Conservation (phyloP, 2,329 filamentous ascomycete species). For the Xylariaceae sp. region DNA sequence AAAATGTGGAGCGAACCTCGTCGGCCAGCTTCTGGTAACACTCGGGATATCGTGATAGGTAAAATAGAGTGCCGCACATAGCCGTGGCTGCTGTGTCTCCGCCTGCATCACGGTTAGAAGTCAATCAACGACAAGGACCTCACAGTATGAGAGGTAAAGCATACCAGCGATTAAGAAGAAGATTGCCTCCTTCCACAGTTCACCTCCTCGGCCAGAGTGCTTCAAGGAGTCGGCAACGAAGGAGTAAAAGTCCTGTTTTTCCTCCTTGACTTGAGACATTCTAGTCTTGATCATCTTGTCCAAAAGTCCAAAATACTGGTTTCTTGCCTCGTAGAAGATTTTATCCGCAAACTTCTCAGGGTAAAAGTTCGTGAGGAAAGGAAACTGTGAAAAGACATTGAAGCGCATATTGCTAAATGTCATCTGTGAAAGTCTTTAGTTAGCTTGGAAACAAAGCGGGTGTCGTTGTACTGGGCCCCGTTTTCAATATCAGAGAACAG, state of each 20-base stretch:
- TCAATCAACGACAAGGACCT: background rate
- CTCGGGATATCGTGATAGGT: slow-evolving; percentile 10
- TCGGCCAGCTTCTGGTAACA: slow-evolving; percentile 6
- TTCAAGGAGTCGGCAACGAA: slow-evolving; percentile 7
- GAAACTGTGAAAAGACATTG: slow-evolving; percentile 1
- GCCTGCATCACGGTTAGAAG: background rate
- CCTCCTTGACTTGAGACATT: slow-evolving; percentile 5
- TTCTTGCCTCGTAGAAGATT: background rate
- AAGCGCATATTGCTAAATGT: background rate
- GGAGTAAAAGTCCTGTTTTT: slow-evolving; percentile 14
- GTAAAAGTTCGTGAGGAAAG: background rate
- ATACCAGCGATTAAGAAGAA: slow-evolving; percentile 13
- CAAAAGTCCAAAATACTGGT: background rate
- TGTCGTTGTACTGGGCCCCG: background rate
- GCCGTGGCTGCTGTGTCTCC: slow-evolving; percentile 9
- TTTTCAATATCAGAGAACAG: background rate
- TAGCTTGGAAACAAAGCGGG: background rate
- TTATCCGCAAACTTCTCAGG: background rate
- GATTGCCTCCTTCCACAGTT: slow-evolving; percentile 8
- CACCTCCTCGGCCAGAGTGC: background rate
- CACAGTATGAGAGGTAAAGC: background rate
- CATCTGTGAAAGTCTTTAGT: background rate
- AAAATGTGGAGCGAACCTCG: slow-evolving; percentile 8
- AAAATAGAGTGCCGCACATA: slow-evolving; percentile 13
- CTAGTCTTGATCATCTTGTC: slow-evolving; percentile 11